Base-by-base conservation (phyloP, 805 yeast species). In the Candida dajiaensis region DNA sequence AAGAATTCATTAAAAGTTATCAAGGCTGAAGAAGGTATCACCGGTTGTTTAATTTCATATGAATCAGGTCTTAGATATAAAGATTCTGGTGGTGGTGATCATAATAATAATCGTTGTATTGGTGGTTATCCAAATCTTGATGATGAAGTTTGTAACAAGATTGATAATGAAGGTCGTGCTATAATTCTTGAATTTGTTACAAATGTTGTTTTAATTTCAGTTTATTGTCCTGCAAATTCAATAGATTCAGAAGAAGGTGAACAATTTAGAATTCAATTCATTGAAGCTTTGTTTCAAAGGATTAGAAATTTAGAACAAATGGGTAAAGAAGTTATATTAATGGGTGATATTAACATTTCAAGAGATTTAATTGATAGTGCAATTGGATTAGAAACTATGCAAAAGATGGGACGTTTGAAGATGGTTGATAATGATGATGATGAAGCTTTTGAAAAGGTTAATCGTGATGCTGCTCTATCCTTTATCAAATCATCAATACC, bases 211-310 rank as follows among this genome's bases (percentile, higher is more conserved):
- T 62, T 86, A 0, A 76, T 86, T 40, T 71, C 82, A 0, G 73
- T 83, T 5, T 92, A 92, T 59, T 92, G 97, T 61, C 98, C 98
- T 0, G 98, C 98, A 1, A 88, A 89, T 61, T 87, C 97, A 0
- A 71, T 72, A 63, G 77, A 74, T 1, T 78, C 89, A 0, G 84
- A 77, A 22, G 83, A 79, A 25, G 95, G 81, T 13, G 85, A 81
- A 52, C 58, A 56, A 12, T 82, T 71, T 53, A 65, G 95, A 43
- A 53, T 78, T 35, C 64, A 69, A 15, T 92, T 87, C 55, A 67
- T 88, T 44, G 68, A 69, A 20, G 65, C 77, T 2, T 61, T 92
- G 41, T 77, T 89, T 44, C 65, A 73, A 45, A 73, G 99, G 40
- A 75, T 86, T 16, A 65, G 76, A 29, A 74, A 73, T 33, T 68